A percentile compares a stretch with the other conserved stretches of the same genome.
These are phyloP conservation scores for Adansonia gregorii DNA, from an alignment of 441 rosid species.

Conservation along the genomic window DNA sequence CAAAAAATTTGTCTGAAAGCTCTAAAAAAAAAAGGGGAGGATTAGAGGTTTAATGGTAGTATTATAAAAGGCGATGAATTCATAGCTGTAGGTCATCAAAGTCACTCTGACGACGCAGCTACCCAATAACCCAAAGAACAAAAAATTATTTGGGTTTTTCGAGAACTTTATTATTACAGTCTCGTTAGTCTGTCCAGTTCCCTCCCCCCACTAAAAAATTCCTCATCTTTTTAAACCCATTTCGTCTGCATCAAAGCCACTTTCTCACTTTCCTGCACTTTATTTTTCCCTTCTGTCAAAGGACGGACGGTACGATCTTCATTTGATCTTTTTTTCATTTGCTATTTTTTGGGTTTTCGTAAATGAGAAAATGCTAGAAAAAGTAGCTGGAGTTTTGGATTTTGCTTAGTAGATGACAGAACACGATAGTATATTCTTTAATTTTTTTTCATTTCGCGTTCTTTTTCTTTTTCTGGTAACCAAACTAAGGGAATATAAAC, in stretches of 20 bases:
- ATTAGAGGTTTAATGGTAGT: neutral
- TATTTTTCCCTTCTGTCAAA: neutral
- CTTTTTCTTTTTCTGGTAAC: neutral
- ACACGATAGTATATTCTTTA: neutral
- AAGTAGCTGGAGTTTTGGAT: neutral
- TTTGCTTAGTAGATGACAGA: neutral
- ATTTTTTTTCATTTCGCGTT: neutral
- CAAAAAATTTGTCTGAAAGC: neutral
- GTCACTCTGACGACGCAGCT: neutral
- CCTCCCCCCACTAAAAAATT: neutral
- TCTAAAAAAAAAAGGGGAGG: neutral
- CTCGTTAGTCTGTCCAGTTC: neutral
- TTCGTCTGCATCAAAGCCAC: neutral
- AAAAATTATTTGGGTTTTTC: neutral
- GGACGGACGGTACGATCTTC: neutral
- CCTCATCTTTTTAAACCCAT: neutral
- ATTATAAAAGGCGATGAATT: neutral
- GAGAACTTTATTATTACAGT: neutral
- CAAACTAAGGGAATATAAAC: neutral
- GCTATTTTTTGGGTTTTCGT: neutral
- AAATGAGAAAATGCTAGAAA: conserved; percentile 15
- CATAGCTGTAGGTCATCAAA: neutral
- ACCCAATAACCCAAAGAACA: neutral
- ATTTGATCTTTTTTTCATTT: neutral
- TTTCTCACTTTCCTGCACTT: neutral